Evolutionary conservation across 2,329 filamentous ascomycete genomes (phyloP), one percentile per base, ranked within the genome.

Genomic region (Ploettnerulaceae sp.): DNA sequence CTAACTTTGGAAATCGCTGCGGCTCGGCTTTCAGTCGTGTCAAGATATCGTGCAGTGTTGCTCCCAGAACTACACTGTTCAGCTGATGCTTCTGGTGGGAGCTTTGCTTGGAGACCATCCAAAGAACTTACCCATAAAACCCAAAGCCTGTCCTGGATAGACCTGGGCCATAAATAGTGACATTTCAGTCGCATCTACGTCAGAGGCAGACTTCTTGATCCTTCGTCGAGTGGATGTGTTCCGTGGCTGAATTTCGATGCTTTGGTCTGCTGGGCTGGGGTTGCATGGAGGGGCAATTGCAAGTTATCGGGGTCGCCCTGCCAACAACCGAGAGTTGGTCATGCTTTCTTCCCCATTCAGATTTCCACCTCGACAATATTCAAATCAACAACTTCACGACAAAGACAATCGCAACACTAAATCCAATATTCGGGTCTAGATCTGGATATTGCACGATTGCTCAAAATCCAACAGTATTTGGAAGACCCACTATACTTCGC

Each of bases 21-120:
- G 89, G 87, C 64, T 95, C 88, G 43, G 88, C 84, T 65, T 96
- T 97, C 61, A 97, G 75, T 43, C 87, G 83, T 21, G 86, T 89
- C 50, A 97, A 70, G 60, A 94, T 77, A 63, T 95, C 89, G 68
- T 97, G 89, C 26, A 98, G 78, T 2, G 90, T 95, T 53, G 89
- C 86, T 47, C 93, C 93, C 48, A 98, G 81, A 39, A 84, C 89
- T 95, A 63, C 20, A 28, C 31, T 24, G 41, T 21, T 58, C 26
- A 56, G 47, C 40, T 47, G 39, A 29, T 14, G 17, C 9, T 22
- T 12, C 20, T 18, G 21, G 7, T n/a, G 26, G n/a, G 21, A 18
- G 28, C 14, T 21, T 7, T 8, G 29, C 9, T 22, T 15, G 14
- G 29, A 28, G 14, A 8, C 58, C 32, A 55, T 73, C 71, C 64